Conservation (phyloP, 805 yeast genomes). For the Metschnikowia aberdeeniae region DNA sequence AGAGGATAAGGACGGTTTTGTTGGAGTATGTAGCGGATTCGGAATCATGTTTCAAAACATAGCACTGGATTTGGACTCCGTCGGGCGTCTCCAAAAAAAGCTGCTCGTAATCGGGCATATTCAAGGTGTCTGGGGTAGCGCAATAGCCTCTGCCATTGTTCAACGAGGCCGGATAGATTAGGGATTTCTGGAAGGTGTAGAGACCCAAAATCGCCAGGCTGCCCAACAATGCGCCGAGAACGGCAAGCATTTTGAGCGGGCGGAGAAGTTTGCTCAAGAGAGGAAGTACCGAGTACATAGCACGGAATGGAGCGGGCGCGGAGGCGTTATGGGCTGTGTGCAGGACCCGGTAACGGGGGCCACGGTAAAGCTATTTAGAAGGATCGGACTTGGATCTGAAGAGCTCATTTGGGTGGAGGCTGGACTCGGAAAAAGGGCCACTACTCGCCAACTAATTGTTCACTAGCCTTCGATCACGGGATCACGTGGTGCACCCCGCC, state of each 20-base stretch:
- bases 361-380: too few species aligned
- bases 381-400: too few species aligned
- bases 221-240: slow-evolving; percentile 42
- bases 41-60: slow-evolving; percentile 50
- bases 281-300: slow-evolving; percentile 8
- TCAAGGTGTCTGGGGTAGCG: slow-evolving; percentile 71
- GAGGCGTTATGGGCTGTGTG: neutral
- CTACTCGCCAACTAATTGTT: too few species aligned
- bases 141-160: slow-evolving; percentile 71
- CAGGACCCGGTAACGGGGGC: neutral
- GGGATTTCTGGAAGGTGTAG: slow-evolving; percentile 55
- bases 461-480: too few species aligned
- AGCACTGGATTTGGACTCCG: slow-evolving; percentile 64
- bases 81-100: slow-evolving; percentile 62
- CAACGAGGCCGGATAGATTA: slow-evolving; percentile 81
- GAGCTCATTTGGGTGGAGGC: too few species aligned
- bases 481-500: too few species aligned
- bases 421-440: too few species aligned
- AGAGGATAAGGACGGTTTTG: slow-evolving; percentile 71
- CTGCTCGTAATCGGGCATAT: slow-evolving; percentile 55
- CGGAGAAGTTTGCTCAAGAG: slow-evolving; percentile 10
- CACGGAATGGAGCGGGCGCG: neutral
- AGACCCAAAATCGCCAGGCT: slow-evolving; percentile 47
- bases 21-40: slow-evolving; percentile 37
- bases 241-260: slow-evolving; percentile 26